Base-by-base conservation (phyloP, 2,329 filamentous ascomycete species). In the Pseudocercospora pini-densiflorae region DNA sequence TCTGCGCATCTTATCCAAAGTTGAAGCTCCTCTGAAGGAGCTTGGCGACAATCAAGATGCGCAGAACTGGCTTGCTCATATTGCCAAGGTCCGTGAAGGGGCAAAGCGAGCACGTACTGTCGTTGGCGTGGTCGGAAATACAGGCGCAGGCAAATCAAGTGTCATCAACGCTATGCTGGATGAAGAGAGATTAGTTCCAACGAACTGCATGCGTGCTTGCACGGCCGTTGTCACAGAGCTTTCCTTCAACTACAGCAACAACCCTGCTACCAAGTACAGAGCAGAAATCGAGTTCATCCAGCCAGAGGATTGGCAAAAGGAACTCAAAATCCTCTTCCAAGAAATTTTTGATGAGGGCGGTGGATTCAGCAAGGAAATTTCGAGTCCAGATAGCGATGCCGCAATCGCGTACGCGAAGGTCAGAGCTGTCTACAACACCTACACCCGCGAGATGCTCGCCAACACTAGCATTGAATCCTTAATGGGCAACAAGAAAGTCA, bases 91-190 rank as follows among this genome's bases (percentile, higher is more conserved):
- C 0, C 74, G 78, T 29, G 75, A 79, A 2, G 79, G 81, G 59
- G 77, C 79, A 2, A 72, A 73, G 5, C 77, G 76, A 27, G 82
- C 81, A 10, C 77, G 79, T 16, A 81, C 81, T 1, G 79, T 89
- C 0, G 80, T 90, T 19, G 88, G 87, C 5, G 84, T 90, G 0
- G 83, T 88, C 2, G 88, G 51, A 14, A 86, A 84, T 62, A 90
- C 88, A 0, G 87, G 88, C 0, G 84, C 85, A 1, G 88, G 88
- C 0, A 90, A 90, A 72, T 87, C 83, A 21, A 87, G 85, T 1
- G 79, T 89, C 0, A 88, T 90, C 74, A 90, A 90, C 71, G 87
- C 88, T 0, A 72, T 90, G 36, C 79, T 90, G 0, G 86, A 89
- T 31, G 86, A 90, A 70, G 86, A 89, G 68, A 80, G 83, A n/a